Evolutionary conservation across 179 eudicot species (phyloP), one percentile per base, ranked within the genome.

Genomic region (Corrigiola litoralis): DNA sequence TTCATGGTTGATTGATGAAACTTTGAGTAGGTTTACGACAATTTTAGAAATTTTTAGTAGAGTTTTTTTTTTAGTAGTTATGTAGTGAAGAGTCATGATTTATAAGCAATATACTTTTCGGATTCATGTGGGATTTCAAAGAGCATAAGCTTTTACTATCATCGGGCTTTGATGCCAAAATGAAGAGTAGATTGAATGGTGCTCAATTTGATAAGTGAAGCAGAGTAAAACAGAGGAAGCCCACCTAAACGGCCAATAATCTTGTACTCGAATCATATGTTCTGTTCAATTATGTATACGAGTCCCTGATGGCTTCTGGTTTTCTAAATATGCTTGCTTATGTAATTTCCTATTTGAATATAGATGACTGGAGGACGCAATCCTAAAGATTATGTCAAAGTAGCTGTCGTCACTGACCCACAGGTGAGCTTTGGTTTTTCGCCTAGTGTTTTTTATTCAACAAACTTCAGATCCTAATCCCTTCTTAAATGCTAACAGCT

Each of bases 331-430:
- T 46, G 4, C 6, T 36, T 65, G 17, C 52, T 65, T n/a, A 70
- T 58, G 52, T 51, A 9, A 61, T 49, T 32, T 71, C 20, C 44
- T 38, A 72, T 61, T 70, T 12, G 29, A 23, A n/a, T 71, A 48
- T 76, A 87, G 92, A 63, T 48, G 41, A 72, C 74, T 52, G 79
- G 72, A 75, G 76, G 48, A 56, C 76, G 72, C 47, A 50, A 46
- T 70, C 54, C 82, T 36, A 71, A 70, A 45, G 79, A 80, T 57
- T 81, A 77, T 65, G 77, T 83, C 67, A 94, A 94, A 75, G 84
- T 94, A 56, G 99, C 91, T 67, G 94, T 94, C 62, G 31, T 94
- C 51, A 61, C 99, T 50, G 99, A 94, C 73, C 99, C 99, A 56
- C 99, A 94, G 92, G 99, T 88, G 56, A 74, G 45, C 44, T 28